phyloP scores from a whole-genome alignment of 495 filamentous ascomycete genomes.

The Saxispiralis lemnorum region DNA sequence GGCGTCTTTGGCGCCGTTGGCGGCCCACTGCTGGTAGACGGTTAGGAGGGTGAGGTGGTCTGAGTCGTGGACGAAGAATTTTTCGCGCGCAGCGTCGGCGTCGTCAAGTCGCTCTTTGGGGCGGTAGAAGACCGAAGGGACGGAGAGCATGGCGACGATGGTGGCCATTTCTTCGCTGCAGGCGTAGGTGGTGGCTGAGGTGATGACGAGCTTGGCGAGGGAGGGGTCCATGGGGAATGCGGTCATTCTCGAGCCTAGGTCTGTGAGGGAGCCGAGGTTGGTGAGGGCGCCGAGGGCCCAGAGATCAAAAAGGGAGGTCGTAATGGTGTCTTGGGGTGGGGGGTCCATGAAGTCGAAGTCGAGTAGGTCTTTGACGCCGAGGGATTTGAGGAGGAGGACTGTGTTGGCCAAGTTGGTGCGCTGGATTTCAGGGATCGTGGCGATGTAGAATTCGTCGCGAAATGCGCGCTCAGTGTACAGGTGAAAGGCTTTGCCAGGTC shows the following conservation, averaged over 20 bases:
- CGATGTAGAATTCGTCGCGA: constrained; percentile 91
- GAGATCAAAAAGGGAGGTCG: constrained; percentile 90
- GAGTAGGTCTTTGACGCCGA: constrained; percentile 83
- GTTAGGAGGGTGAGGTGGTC: constrained; percentile 93
- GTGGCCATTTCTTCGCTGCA: constrained; percentile 97
- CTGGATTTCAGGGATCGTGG: constrained; percentile 97
- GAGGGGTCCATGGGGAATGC: constrained; percentile 94
- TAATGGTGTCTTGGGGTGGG: constrained; percentile 93
- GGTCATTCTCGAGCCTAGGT: constrained; percentile 80
- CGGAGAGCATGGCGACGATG: constrained; percentile 94
- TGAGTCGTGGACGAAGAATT: constrained; percentile 95
- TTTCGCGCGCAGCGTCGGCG: constrained; percentile 88
- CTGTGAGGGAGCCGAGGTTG: constrained; percentile 82
- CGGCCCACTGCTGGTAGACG: constrained; percentile 89
- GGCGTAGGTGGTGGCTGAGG: constrained; percentile 59
- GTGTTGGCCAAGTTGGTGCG: constrained; percentile 91
- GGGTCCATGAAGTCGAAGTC: constrained; percentile 99
- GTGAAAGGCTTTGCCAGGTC: constrained; percentile 87
- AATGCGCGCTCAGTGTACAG: constrained; percentile 90
- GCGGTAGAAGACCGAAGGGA: constrained; percentile 91
- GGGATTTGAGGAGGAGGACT: constrained; percentile 79
- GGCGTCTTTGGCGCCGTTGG: constrained; percentile 71
- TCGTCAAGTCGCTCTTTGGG: constrained; percentile 96
- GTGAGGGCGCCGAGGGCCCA: constrained; percentile 92
- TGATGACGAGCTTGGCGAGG: constrained; percentile 86